phyloP scores from a whole-genome alignment of 305 asterid species.

The Solanum chacoense region DNA sequence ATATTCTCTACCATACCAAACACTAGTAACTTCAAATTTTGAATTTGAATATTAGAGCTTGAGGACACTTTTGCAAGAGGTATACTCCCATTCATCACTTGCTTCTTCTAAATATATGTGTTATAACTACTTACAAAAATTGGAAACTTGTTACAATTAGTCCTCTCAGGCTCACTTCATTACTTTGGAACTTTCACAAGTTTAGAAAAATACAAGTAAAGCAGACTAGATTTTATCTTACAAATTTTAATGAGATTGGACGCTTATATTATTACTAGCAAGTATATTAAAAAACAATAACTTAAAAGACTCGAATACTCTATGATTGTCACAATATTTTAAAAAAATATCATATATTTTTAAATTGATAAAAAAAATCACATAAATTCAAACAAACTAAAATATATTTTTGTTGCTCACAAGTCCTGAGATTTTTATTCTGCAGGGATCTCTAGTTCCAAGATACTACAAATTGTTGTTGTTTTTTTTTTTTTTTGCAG shows the following conservation, averaged over 20 bases:
- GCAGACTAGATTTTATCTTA: fast-evolving
- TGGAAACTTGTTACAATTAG: background rate
- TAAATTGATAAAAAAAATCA: background rate
- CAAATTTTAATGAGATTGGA: too few species aligned
- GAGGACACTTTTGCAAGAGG: background rate
- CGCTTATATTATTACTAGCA: background rate
- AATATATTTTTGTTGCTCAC: background rate
- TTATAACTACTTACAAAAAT: background rate
- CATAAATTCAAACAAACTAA: background rate
- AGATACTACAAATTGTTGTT: background rate
- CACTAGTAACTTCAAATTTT: background rate
- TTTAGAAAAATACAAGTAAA: too few species aligned
- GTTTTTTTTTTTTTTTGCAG: background rate
- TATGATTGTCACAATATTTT: too few species aligned
- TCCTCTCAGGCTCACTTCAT: background rate
- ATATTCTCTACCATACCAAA: background rate
- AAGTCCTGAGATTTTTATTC: background rate
- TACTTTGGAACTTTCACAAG: background rate
- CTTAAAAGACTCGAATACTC: background rate
- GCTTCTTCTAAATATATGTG: background rate
- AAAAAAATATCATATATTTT: too few species aligned
- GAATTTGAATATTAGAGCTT: background rate
- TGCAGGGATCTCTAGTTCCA: background rate
- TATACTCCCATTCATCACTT: background rate
- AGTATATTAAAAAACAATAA: too few species aligned